Evolutionary conservation across 1,284 basidiomycete genomes (phyloP), one percentile per base, ranked within the genome.

Genomic region (Cutaneotrichosporon cutaneum): DNA sequence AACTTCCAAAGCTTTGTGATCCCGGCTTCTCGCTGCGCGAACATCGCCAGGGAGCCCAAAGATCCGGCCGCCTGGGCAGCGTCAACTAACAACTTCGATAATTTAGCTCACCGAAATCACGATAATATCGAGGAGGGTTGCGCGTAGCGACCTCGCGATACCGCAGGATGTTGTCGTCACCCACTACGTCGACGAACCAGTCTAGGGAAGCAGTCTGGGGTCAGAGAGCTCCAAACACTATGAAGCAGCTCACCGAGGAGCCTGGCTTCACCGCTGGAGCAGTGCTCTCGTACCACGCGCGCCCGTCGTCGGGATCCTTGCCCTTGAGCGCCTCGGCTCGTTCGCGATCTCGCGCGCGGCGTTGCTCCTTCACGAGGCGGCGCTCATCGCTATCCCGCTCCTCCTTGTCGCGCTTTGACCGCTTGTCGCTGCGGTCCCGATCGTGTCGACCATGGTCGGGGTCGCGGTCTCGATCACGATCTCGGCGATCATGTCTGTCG

Each of bases 171-270:
- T 74, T 70, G 22, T 58, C 61, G 61, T 77, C 75, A 2, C 75
- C 75, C 0, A 60, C 68, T 0, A 63, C 69, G 54, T 76, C 74
- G 2, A 60, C 42, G 47, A 75, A 76, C 47, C 65, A 71, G 1
- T 57, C 58, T 8, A 59, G 67, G 4, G 60, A 60, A 1, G 69
- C 48, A 0, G 60, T 36, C 69, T 71, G 54, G 14, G 10, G 6
- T 57, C 35, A 51, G 54, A 42, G 39, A 42, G 18, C 18, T 42
- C 47, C 47, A 32, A 11, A 26, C 3, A 8, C 32, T 13, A 11
- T 3, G 1, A 2, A 0, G 3, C 4, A n/a, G 33, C 56, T 33
- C 39, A 24, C 54, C 10, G 50, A 2, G 35, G 59, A 65, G 2
- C 14, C 62, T 27, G 65, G 67, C 8, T 50, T 27, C 48, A n/a